Evolutionary conservation across 2,329 filamentous ascomycete species (phyloP), one percentile per base, ranked within the genome.

Genomic region (Myrmaecium sp.): DNA sequence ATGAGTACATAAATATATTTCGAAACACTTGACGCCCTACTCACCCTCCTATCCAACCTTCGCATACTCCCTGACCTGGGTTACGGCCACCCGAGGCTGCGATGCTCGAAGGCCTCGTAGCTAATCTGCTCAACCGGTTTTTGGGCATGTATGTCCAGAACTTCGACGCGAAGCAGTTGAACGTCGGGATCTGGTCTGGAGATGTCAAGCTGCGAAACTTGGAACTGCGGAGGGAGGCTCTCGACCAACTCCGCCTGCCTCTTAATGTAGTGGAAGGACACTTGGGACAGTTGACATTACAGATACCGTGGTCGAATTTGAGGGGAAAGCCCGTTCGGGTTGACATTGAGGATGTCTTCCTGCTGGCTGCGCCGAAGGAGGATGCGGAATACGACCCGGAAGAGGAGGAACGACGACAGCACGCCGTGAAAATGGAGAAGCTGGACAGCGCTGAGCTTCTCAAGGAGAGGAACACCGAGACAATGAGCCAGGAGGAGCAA

Each of bases 141-240:
- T 61, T 99, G 70, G 91, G 89, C 66, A 93, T 95, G 78, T 98
- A 98, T 55, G 86, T 99, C 55, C 84, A 92, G 67, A 95, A 98
- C 58, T 98, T 99, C 52, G 89, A 99, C 55, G 82, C 89, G 29
- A 78, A 82, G 45, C 89, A 98, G 61, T 68, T 99, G 38, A 98
- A 98, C 51, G 84, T 98, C 36, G 89, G 91, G 36, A 98, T 98
- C 45, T 98, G 86, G 89, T 92, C 81, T 13, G 89, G 91, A 42
- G 89, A 99, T 60, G 89, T 98, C 44, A 93, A 92, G 58, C 66
- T 99, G 23, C 74, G 75, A 33, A 75, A 98, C 44, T 74, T 99
- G 32, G 80, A 98, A 58, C 67, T 99, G 25, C 81, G 84, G 30
- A 72, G 80, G 31, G 89, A 98, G 62, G 89, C 89, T 11, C 74